Evolutionary conservation across 2,329 filamentous ascomycete species (phyloP), one percentile per base, ranked within the genome.

Genomic region (Xylariales sp.): DNA sequence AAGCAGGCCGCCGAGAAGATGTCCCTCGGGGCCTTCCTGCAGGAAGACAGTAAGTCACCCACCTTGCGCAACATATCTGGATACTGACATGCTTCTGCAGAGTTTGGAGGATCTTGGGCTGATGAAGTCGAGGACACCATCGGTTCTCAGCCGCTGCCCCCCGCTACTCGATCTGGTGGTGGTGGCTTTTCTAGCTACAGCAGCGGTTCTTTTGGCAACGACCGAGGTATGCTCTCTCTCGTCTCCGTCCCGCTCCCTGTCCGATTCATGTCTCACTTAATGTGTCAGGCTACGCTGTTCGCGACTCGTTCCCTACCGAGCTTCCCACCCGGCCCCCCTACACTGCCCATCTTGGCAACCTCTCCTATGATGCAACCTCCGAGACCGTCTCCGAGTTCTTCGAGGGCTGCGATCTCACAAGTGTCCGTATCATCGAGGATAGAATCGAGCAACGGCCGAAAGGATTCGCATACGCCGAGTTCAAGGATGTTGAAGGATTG

Each of bases 381-480:
- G 85, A 82, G 52, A 85, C 90, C 56, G 84, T 98, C 49, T 82
- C 76, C 54, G 86, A 89, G 39, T 93, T 97, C 60, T 95, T 98
- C 60, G 70, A 74, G 39, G 87, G 76, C 43, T 96, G 91, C 64
- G 78, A 88, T 50, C 84, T 96, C 54, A 86, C 86, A 51, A 96
- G 82, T 61, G 88, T 98, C 51, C 87, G 93, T 57, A 89, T 98
- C 56, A 95, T 98, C 50, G 91, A 96, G 71, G 94, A 98, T 68
- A 93, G 91, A 61, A 76, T 95, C 63, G 86, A 93, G 61, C 82
- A 85, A 65, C 89, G 90, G 59, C 93, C 93, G 51, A 98, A 98
- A 74, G 93, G 93, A 36, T 98, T 98, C 58, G 93, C 91, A 47
- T 98, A 98, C 63, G 91, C 95, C 51, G 93, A 98, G 65, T 98